Percentiles rank a stretch among this genome's conserved stretches.
Evolutionary conservation across 176 grass and related monocot species (phyloP).

Genomic region (Phoenix roebelenii): DNA sequence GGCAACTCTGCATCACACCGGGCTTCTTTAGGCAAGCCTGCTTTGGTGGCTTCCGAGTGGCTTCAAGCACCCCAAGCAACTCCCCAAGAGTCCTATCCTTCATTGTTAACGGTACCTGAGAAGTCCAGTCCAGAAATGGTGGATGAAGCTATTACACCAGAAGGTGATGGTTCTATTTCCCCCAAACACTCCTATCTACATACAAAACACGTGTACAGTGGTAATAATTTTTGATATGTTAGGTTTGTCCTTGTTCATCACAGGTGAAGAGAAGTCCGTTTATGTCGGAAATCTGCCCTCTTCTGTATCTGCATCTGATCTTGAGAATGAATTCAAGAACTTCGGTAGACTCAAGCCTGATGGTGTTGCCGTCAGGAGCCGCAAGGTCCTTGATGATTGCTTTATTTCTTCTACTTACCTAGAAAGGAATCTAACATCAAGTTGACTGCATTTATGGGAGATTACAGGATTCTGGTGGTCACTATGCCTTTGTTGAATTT

Average conservation of each 20-base stretch:
- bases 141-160: no score
- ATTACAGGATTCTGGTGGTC: constrained; percentile 17
- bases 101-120: background rate
- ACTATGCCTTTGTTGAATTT: constrained; percentile 25
- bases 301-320: constrained; percentile 44
- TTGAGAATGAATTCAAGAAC: constrained; percentile 75
- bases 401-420: background rate
- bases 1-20: background rate
- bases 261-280: constrained; percentile 69
- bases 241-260: constrained; percentile 12
- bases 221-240: no score
- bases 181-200: no score
- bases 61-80: no score
- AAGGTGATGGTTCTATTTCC: no score
- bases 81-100: constrained; percentile 14
- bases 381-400: constrained; percentile 40
- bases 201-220: no score
- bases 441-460: background rate
- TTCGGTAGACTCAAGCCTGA: constrained; percentile 73
- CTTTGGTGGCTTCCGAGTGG: no score
- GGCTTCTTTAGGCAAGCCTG: no score
- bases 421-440: no score
- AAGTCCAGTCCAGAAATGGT: no score
- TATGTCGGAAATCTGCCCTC: constrained; percentile 75
- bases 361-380: constrained; percentile 84